Evolutionary conservation across 2,329 filamentous ascomycete genomes (phyloP).

Genomic region (Sporothrix mexicana): DNA sequence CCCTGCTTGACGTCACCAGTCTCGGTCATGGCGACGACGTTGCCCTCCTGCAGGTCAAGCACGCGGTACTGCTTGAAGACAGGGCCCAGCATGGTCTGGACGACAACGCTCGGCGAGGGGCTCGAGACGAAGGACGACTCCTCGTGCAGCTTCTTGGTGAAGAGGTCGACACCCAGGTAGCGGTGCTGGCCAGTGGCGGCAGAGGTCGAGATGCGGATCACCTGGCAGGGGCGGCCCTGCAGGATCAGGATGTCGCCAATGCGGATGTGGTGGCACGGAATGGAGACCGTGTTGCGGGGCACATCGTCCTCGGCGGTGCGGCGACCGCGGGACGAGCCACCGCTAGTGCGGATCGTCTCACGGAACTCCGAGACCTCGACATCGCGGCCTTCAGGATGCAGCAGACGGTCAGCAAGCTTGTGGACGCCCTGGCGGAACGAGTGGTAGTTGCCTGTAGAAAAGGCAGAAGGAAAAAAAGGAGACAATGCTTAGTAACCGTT

Average conservation of each 20-base stretch:
- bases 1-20: conserved; percentile 97
- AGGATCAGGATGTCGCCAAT: conserved; percentile 98
- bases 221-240: conserved; percentile 98
- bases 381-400: conserved; percentile 57
- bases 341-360: conserved; percentile 46
- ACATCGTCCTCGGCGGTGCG: conserved; percentile 45
- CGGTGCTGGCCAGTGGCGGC: conserved; percentile 98
- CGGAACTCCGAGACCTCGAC: conserved; percentile 56
- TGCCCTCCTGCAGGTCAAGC: conserved; percentile 88
- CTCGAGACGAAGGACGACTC: conserved; percentile 98
- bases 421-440: conserved; percentile 62
- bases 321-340: conserved; percentile 40
- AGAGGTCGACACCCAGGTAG: conserved; percentile 99
- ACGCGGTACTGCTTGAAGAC: conserved; percentile 99
- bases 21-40: conserved; percentile 96
- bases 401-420: conserved; percentile 63
- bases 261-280: conserved; percentile 99
- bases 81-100: conserved; percentile 99
- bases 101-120: conserved; percentile 93
- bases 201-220: conserved; percentile 99
- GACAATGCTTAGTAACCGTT: conserved; percentile 33
- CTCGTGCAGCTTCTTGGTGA: conserved; percentile 99
- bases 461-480: conserved; percentile 1
- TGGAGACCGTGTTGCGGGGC: conserved; percentile 85
- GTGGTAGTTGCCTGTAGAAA: conserved; percentile 60